Evolutionary conservation across 805 yeast genomes (phyloP).

Genomic region (Zygotorulaspora chibaensis): DNA sequence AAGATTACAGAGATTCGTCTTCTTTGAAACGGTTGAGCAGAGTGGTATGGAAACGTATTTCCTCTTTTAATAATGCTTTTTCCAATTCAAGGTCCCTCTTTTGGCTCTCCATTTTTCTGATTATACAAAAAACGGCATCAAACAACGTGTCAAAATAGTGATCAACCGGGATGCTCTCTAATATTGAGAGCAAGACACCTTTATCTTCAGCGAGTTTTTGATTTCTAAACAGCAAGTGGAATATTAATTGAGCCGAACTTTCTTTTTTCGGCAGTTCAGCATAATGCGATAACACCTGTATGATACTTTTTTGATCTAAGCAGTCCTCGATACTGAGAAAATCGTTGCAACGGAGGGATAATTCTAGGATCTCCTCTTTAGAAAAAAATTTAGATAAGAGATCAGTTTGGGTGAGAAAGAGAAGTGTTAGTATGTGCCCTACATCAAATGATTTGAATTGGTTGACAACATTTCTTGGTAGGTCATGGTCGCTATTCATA

Average conservation of each 20-base stretch:
- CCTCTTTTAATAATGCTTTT: conserved; percentile 24
- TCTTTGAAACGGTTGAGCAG: not conserved
- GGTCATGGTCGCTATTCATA: conserved; percentile 7
- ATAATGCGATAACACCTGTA: conserved; percentile 21
- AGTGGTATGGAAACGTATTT: conserved; percentile 10
- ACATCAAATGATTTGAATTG: conserved; percentile 21
- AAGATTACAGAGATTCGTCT: not conserved
- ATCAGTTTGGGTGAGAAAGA: conserved; percentile 10
- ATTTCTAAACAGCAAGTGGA: conserved; percentile 22
- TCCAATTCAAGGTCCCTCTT: conserved; percentile 13
- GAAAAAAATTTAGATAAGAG: conserved; percentile 3
- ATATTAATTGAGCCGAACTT: conserved; percentile 11
- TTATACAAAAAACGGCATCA: conserved; percentile 14
- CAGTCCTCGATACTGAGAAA: conserved; percentile 23
- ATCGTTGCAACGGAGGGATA: conserved; percentile 24
- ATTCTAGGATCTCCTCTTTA: conserved; percentile 13
- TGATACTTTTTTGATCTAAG: conserved; percentile 12
- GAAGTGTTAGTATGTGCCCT: conserved; percentile 15
- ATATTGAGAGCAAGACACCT: conserved; percentile 9
- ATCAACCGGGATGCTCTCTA: conserved; percentile 19
- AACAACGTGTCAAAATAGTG: conserved; percentile 14
- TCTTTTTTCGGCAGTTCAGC: conserved; percentile 6
- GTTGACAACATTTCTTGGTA: conserved; percentile 1
- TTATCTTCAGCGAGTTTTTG: conserved; percentile 7
- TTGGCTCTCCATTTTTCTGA: conserved; percentile 11